Evolutionary conservation across 805 yeast species (phyloP), one percentile per base, ranked within the genome.

Genomic region (Yarrowia sp.): DNA sequence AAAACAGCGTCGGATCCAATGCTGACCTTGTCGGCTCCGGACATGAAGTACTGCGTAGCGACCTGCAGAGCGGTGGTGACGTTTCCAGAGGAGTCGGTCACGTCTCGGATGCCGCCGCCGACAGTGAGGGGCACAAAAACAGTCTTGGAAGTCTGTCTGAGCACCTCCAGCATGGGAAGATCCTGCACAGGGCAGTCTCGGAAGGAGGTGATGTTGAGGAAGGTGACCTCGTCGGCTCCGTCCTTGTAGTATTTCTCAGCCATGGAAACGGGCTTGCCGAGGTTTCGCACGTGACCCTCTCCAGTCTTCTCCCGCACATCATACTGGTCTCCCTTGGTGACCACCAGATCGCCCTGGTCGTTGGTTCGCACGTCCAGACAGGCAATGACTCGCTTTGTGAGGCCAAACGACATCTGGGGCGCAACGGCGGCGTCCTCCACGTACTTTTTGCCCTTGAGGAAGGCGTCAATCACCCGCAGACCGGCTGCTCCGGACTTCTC

Each of bases 1-100:
- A 76, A 73, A 1, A 94, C 99, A 0, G 99, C 96, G 76, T 94
- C 99, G 8, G 96, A 83, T n/a, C 99, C 99, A 70, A 94, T 94
- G 47, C 97, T 89, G 6, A 94, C 96, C 72, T 94, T 94, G 74
- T 94, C 99, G 14, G 99, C 99, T 65, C 99, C 99, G 0, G 98
- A 89, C 65, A 90, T 81, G 80, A 94, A 94, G 72, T 94, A 94
- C 66, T 91, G 77, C 36, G 89, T 83, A 0, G 99, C 99, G 27
- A 94, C 97, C 56, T 91, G 87, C 33, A 88, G 81, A 0, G 98
- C 98, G 6, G 97, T 85, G 47, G 33, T 29, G 13, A 90, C 83
- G 8, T 88, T 84, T 31, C 96, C 96, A 10, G 74, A 66, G 0
- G 96, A 96, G 67, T 94, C 98, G 25, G 82, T 81, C 66, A 90